These are phyloP conservation scores for Posidonia australis DNA, from an alignment of 106 monocot genomes.

Conservation along the genomic window DNA sequence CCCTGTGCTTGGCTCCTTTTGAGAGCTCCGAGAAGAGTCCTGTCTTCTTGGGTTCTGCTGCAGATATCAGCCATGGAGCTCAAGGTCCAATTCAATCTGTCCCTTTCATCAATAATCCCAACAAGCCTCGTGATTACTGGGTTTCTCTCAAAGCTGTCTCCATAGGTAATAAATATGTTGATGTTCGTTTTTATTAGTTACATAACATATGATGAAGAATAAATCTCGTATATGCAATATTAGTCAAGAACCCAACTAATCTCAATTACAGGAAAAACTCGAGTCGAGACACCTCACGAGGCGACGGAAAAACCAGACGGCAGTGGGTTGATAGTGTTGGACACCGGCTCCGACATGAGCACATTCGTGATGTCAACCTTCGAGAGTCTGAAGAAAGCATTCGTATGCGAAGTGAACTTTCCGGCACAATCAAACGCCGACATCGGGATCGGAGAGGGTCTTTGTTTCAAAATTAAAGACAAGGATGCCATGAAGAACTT, in stretches of 20 bases:
- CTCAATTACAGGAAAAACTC: background rate
- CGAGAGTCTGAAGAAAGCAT: background rate
- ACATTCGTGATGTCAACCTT: slow-evolving; percentile 3
- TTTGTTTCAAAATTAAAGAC: background rate
- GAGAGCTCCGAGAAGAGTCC: background rate
- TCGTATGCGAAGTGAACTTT: background rate
- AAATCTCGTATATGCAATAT: background rate
- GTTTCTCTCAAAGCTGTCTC: background rate
- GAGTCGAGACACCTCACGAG: background rate
- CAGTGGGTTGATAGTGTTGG: background rate
- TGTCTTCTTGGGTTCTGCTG: background rate
- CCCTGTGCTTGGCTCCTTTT: background rate
- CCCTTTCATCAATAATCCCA: background rate
- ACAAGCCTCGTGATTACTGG: background rate
- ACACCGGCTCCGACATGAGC: background rate
- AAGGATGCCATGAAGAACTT: background rate
- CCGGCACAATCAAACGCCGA: background rate
- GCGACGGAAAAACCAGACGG: background rate
- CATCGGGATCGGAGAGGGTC: background rate
- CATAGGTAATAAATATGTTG: background rate
- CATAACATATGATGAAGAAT: background rate
- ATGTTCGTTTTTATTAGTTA: background rate
- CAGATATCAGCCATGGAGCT: background rate
- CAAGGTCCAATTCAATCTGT: background rate
- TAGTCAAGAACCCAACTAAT: too few relatives aligned